Base-by-base conservation (phyloP, 2,329 filamentous ascomycete species). In the Pseudocercospora ulei region DNA sequence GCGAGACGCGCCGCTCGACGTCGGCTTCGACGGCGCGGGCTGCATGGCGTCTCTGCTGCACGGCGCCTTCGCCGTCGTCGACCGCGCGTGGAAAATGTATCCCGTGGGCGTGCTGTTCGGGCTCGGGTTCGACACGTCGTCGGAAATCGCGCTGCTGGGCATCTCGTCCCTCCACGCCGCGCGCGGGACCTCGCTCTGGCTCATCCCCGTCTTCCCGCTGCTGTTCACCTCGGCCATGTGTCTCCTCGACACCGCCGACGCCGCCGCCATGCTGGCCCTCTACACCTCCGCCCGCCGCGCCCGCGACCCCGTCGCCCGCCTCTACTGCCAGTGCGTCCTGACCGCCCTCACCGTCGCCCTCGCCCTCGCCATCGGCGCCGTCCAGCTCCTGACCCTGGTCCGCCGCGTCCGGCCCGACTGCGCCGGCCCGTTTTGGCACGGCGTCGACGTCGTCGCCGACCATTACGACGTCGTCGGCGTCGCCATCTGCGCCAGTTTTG, bases 181-280 rank as follows among this genome's bases (percentile, higher is more conserved):
- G 0, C 72, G 81, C 44, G 88, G 88, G 1, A 95, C 86, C 0
- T 84, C 78, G 19, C 80, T 96, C 43, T 98, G 90, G 90, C 66
- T 95, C 8, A 96, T 96, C 44, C 62, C 96, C 19, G 80, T 98
- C 35, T 94, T 95, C 42, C 90, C 90, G 0, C 61, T 88, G 1
- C 66, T 96, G 1, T 96, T 96, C 55, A 95, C 88, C 0, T 84
- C 82, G 1, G 90, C 85, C 42, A 96, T 98, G 90, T 95, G 87
- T 60, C 71, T 96, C 13, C 68, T 96, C 4, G 90, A 96, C 62
- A 95, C 87, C 0, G 81, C 79, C 0, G 90, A 96, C 53, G 88
- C 88, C 14, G 88, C 88, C 1, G 70, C 95, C 12, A 96, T 96
- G 87, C 87, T 94, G 75, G 79, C 81, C 0, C 69, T 96, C 1